phyloP scores from a whole-genome alignment of 352 stramenopile species.

The Phytopythium sindhum region DNA sequence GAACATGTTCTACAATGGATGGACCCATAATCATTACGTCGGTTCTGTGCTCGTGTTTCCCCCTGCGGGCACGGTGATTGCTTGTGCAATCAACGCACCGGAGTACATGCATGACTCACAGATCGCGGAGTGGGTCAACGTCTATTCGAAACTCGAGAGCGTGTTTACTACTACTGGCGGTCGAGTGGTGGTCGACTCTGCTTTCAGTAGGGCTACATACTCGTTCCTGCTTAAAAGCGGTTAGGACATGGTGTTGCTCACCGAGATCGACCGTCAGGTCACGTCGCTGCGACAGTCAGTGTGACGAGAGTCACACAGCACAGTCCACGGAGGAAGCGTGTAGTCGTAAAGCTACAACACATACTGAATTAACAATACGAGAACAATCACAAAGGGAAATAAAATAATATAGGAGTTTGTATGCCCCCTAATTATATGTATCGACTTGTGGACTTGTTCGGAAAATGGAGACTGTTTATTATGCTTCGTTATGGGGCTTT shows the following conservation, averaged over 20 bases:
- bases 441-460: no score
- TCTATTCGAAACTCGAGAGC: constrained; percentile 1
- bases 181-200: constrained; percentile 4
- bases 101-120: constrained; percentile 24
- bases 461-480: no score
- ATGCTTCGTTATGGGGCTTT: no score
- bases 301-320: no score
- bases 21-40: constrained; percentile 30
- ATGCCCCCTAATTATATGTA: no score
- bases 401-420: no score
- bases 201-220: background rate
- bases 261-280: background rate
- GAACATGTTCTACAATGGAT: constrained; percentile 30
- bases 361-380: no score
- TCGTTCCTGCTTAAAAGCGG: background rate
- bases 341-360: no score
- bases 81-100: constrained; percentile 18
- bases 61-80: constrained; percentile 27
- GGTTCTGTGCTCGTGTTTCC: constrained; percentile 24
- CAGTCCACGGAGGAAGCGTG: no score
- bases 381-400: no score
- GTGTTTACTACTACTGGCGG: background rate
- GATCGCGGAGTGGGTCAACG: constrained; percentile 1
- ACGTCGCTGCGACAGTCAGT: constrained; percentile 1
- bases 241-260: background rate